Conservation (phyloP, 148 eudicot genomes). For the Salicornia ramosissima region DNA sequence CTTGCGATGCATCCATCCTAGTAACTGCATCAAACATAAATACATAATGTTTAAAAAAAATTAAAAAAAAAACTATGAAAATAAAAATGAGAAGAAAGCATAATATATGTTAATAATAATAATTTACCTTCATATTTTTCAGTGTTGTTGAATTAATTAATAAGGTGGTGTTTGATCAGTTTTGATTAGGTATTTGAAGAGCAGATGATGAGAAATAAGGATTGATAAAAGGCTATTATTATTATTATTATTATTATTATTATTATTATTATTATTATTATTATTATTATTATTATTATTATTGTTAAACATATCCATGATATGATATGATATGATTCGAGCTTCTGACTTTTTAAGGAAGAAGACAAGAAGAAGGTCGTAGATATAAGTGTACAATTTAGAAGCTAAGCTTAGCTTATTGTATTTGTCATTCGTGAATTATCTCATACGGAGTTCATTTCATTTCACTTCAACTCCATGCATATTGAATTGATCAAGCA, state of each 20-base stretch:
- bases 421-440: constrained; percentile 26
- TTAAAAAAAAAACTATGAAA: no score
- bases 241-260: constrained; percentile 11
- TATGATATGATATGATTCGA: no score
- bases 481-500: no score
- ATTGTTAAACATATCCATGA: constrained; percentile 17
- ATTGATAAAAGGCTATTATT: constrained; percentile 9
- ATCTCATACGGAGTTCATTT: no score
- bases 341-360: constrained; percentile 16
- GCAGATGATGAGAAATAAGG: constrained; percentile 21
- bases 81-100: background rate
- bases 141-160: no score
- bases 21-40: constrained; percentile 69
- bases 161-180: constrained; percentile 31
- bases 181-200: constrained; percentile 12
- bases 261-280: constrained; percentile 13
- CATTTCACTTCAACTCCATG: no score
- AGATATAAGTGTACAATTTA: constrained; percentile 48
- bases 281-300: constrained; percentile 14
- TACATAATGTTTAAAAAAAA: no score
- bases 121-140: constrained; percentile 61
- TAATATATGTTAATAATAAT: background rate
- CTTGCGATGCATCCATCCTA: constrained; percentile 96
- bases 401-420: no score
- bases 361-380: constrained; percentile 35